A percentile compares a stretch with the other conserved stretches of the same genome.
phyloP scores from a whole-genome alignment of 169 alveolate genomes.

The Eimeria necatrix region DNA sequence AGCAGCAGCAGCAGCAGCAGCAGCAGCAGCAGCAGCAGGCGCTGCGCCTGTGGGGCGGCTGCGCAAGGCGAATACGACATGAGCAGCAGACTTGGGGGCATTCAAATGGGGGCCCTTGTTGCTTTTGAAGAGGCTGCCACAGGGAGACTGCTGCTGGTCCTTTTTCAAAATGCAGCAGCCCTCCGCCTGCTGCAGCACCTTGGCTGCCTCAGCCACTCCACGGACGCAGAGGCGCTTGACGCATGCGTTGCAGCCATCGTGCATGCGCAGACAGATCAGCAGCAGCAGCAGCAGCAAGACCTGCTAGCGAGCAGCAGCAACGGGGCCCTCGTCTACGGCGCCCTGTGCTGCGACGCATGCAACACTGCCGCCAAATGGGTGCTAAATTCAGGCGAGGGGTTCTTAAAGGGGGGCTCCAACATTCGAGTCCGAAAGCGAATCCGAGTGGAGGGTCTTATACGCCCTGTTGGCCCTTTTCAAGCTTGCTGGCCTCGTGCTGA shows the following conservation, averaged over 20 bases:
- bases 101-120: background rate
- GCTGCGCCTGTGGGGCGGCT: conserved; percentile 33
- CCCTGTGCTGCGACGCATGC: conserved; percentile 48
- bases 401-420: background rate
- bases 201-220: background rate
- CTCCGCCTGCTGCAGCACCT: conserved; percentile 26
- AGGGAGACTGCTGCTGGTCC: conserved; percentile 13
- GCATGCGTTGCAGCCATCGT: conserved; percentile 29
- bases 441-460: background rate
- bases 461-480: conserved; percentile 5
- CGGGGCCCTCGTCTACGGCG: conserved; percentile 6
- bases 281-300: background rate
- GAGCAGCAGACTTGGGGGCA: background rate
- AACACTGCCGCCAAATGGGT: conserved; percentile 20
- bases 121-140: conserved; percentile 1
- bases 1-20: conserved; percentile 29
- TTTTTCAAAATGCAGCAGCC: conserved; percentile 37
- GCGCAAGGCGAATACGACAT: background rate
- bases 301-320: conserved; percentile 7
- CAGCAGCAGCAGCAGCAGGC: conserved; percentile 4
- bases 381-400: background rate
- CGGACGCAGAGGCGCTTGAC: conserved; percentile 8
- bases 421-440: background rate
- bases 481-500: background rate
- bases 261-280: conserved; percentile 41